These are phyloP conservation scores for Rutstroemia sp. DNA, from an alignment of 2,329 filamentous ascomycete species.

Conservation along the genomic window DNA sequence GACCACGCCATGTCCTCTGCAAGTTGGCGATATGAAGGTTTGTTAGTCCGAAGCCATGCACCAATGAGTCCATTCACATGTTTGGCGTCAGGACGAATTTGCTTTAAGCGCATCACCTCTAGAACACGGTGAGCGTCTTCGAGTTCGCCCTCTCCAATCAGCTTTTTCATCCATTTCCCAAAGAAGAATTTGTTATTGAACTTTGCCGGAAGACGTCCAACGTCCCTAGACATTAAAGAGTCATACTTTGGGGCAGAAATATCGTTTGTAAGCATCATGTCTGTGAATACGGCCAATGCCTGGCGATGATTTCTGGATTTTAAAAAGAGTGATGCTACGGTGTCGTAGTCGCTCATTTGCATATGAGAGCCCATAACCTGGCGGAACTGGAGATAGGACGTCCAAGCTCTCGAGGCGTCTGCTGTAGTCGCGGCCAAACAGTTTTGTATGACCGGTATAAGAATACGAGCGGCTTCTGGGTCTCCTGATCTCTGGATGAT, in stretches of 20 bases:
- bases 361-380: constrained; percentile 51
- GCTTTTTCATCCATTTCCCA: constrained; percentile 79
- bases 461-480: constrained; percentile 44
- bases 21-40: constrained; percentile 43
- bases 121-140: constrained; percentile 67
- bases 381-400: constrained; percentile 58
- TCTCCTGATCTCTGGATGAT: constrained; percentile 40
- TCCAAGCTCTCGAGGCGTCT: constrained; percentile 53
- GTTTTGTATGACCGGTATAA: constrained; percentile 63
- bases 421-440: constrained; percentile 44
- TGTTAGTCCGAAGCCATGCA: constrained; percentile 63
- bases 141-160: constrained; percentile 65
- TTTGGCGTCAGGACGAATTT: constrained; percentile 60
- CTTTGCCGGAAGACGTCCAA: constrained; percentile 36
- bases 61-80: constrained; percentile 79
- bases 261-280: constrained; percentile 62
- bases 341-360: constrained; percentile 69
- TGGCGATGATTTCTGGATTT: constrained; percentile 55
- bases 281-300: constrained; percentile 71
- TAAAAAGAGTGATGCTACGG: constrained; percentile 64
- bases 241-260: constrained; percentile 13
- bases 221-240: constrained; percentile 12
- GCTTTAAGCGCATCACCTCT: constrained; percentile 64
- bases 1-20: constrained; percentile 66
- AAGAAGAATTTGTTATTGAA: constrained; percentile 73